Percentiles rank a stretch among this genome's conserved stretches.
phyloP scores from a whole-genome alignment of 805 yeast genomes.

The Kuraishia floccosa region DNA sequence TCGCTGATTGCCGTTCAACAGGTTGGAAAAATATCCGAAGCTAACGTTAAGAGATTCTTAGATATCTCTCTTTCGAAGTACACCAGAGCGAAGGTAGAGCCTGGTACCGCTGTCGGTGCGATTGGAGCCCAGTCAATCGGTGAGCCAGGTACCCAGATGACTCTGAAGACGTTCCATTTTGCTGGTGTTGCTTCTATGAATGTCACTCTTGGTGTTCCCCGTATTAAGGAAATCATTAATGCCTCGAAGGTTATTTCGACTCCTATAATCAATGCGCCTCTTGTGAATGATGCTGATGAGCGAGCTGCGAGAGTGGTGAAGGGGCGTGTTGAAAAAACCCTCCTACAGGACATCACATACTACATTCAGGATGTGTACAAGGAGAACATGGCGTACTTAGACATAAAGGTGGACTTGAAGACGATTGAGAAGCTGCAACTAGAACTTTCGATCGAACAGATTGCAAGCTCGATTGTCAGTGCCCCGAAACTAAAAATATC shows the following conservation, averaged over 20 bases:
- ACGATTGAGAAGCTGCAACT: slow-evolving; percentile 86
- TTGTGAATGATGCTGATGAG: slow-evolving; percentile 90
- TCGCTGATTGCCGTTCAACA: slow-evolving; percentile 45
- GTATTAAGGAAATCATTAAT: slow-evolving; percentile 96
- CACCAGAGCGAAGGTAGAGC: slow-evolving; percentile 86
- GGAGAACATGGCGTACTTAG: slow-evolving; percentile 64
- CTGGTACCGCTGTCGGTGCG: slow-evolving; percentile 99
- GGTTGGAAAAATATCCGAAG: slow-evolving; percentile 52
- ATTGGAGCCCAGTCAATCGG: slow-evolving; percentile 99
- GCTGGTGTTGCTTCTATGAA: slow-evolving; percentile 99
- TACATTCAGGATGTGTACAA: slow-evolving; percentile 92
- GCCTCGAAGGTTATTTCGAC: slow-evolving; percentile 94
- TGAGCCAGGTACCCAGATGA: slow-evolving; percentile 99
- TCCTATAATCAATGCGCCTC: slow-evolving; percentile 89
- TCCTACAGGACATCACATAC: slow-evolving; percentile 74
- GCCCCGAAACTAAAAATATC: slow-evolving; percentile 88
- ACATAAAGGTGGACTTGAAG: slow-evolving; percentile 69
- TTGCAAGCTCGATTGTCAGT: slow-evolving; percentile 66
- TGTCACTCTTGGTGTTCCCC: slow-evolving; percentile 97
- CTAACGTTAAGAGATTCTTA: slow-evolving; percentile 54
- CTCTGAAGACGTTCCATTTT: slow-evolving; percentile 67
- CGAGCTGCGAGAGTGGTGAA: slow-evolving; percentile 98
- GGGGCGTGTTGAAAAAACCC: slow-evolving; percentile 92
- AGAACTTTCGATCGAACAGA: slow-evolving; percentile 78
- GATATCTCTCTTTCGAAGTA: slow-evolving; percentile 73